Base-by-base conservation (phyloP, 306 rosid species). In the Styphnolobium japonicum region DNA sequence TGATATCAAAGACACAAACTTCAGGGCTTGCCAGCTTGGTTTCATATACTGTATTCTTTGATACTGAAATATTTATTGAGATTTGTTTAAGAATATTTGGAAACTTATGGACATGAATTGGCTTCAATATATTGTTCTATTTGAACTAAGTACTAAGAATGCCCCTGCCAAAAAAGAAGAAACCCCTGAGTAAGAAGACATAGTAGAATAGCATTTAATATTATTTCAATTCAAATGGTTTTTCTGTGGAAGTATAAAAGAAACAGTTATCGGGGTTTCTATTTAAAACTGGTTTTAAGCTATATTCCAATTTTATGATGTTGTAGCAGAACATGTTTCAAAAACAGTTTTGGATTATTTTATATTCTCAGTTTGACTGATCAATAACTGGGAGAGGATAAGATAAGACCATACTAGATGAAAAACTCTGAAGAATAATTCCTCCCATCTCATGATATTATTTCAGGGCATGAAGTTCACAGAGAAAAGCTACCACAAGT, bases 81-180 rank as follows among this genome's bases (percentile, higher is more conserved):
- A 61, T 10, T 31, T 37, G 10, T 62, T 40, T 21, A 46, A 46
- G 27, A 68, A 62, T 27, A 53, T 11, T 7, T 39, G 40, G 49
- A 69, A 60, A 75, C 46, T 55, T 81, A 5, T 37, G 46, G 33
- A 37, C 10, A 29, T 18, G 51, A 68, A 68, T 48, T 23, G 22
- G 21, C 37, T 81, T 53, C 65, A 45, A 43, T 65, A 27, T 12
- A 45, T 70, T 82, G 70, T 48, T 68, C 45, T 23, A 22, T 34
- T 39, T 23, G 42, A 37, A 49, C 11, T 6, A 77, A 14, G 23
- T 45, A 53, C 39, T 23, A 72, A 8, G 56, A 43, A 67, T 1
- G 10, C 39, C 74, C 15, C 65, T n/a, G 5, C 56, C 8, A 40
- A 22, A 65, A 36, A 5, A 5, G 7, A 65, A n/a, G 7, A 65